Percentiles rank a stretch among this genome's conserved stretches.
Conservation (phyloP, 345 rosid genomes). For the Hypericum androsaemum region DNA sequence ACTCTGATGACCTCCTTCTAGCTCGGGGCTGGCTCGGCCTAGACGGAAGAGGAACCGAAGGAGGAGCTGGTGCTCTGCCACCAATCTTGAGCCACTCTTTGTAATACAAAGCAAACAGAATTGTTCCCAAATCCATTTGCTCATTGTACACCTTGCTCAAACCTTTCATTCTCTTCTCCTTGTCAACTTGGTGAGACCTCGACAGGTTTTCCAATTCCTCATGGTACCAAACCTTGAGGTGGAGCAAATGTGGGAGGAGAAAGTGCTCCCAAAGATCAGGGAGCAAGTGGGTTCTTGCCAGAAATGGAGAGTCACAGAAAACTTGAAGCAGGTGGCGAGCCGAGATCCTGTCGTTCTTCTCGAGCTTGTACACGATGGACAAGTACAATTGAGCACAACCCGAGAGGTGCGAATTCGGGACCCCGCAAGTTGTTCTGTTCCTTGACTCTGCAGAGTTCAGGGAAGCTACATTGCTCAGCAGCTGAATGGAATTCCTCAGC, state of each 20-base stretch:
- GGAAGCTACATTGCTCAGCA: conserved; percentile 34
- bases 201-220: conserved; percentile 34
- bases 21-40: conserved; percentile 19
- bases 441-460: conserved; percentile 28
- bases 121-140: conserved; percentile 41
- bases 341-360: conserved; percentile 40
- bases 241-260: conserved; percentile 62
- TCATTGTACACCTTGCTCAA: conserved; percentile 34
- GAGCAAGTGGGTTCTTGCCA: conserved; percentile 49
- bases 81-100: conserved; percentile 50
- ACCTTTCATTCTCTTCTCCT: conserved; percentile 26
- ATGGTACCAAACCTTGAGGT: conserved; percentile 52
- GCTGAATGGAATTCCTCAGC: conserved; percentile 27
- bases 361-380: conserved; percentile 43
- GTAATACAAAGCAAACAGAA: conserved; percentile 43
- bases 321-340: conserved; percentile 50
- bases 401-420: conserved; percentile 45
- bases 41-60: conserved; percentile 41
- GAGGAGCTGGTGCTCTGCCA: conserved; percentile 35
- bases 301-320: conserved; percentile 41
- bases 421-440: conserved; percentile 31
- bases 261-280: conserved; percentile 65
- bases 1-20: conserved; percentile 46
- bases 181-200: conserved; percentile 12
- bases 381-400: conserved; percentile 52